Conservation (phyloP, 2,329 filamentous ascomycete species). For the Penicillium sp. region DNA sequence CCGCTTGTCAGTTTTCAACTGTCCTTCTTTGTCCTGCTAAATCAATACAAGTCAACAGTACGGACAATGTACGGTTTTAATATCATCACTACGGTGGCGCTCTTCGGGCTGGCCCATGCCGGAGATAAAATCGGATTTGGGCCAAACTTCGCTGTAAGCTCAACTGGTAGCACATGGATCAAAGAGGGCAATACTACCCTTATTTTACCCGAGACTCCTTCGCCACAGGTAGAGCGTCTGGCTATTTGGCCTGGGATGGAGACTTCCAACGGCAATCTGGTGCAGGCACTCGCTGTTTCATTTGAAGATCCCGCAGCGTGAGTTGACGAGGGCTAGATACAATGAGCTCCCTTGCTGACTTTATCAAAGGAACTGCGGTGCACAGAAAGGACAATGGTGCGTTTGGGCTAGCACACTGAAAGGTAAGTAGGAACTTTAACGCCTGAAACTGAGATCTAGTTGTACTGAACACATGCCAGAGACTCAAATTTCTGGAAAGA, state of each 20-base stretch:
- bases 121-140: background rate
- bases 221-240: background rate
- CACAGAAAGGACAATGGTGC: background rate
- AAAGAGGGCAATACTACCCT: background rate
- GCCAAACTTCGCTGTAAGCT: slow-evolving; percentile 27
- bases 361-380: background rate
- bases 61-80: background rate
- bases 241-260: slow-evolving; percentile 2
- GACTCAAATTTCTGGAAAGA: background rate
- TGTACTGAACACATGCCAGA: background rate
- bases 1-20: background rate
- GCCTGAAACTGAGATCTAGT: background rate
- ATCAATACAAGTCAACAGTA: too few species aligned
- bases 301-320: background rate
- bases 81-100: background rate
- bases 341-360: background rate
- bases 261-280: slow-evolving; percentile 1
- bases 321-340: background rate
- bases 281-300: background rate
- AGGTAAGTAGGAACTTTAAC: background rate
- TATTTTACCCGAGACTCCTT: background rate
- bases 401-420: background rate
- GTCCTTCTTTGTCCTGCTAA: background rate
- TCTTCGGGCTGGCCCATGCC: background rate
- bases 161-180: slow-evolving; percentile 3